Percentiles rank a stretch among this genome's conserved stretches.
phyloP scores from a whole-genome alignment of 495 filamentous ascomycete genomes.

The Podospora anserina region DNA sequence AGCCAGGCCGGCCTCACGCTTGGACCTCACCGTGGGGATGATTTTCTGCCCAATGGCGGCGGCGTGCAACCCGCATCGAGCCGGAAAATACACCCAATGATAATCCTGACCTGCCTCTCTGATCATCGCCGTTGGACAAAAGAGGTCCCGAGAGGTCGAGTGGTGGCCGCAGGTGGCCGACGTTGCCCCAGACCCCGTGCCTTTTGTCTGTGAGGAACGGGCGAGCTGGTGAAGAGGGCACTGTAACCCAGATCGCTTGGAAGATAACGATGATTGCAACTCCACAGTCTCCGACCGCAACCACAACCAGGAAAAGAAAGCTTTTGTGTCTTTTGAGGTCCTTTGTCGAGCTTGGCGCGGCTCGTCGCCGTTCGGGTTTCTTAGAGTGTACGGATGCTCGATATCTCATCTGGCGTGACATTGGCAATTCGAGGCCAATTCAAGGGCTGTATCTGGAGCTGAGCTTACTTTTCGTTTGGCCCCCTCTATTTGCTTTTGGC shows the following conservation, averaged over 20 bases:
- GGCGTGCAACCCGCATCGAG: conserved; percentile 34
- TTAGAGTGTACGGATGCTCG: background rate
- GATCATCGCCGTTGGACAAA: conserved; percentile 35
- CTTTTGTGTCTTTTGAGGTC: background rate
- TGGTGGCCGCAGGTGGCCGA: background rate
- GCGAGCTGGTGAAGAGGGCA: background rate
- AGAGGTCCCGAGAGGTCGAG: background rate
- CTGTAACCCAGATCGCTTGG: conserved; percentile 21
- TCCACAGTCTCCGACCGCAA: background rate
- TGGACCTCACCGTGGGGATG: conserved; percentile 31
- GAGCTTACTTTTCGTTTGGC: too few relatives aligned
- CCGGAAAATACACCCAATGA: conserved; percentile 44
- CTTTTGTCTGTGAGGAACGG: background rate
- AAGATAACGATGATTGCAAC: conserved; percentile 7
- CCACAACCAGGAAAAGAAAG: background rate
- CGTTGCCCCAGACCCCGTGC: background rate
- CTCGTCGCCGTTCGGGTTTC: background rate
- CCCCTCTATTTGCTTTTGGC: too few relatives aligned
- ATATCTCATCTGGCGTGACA: background rate
- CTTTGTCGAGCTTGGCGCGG: background rate
- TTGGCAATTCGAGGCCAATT: background rate
- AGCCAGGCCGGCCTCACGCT: conserved; percentile 27
- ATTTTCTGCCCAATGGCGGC: conserved; percentile 44
- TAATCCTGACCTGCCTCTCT: conserved; percentile 25
- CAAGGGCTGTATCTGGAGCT: background rate